These are phyloP conservation scores for Tulasnella sp. DNA, from an alignment of 768 basidiomycete species.

Conservation along the genomic window DNA sequence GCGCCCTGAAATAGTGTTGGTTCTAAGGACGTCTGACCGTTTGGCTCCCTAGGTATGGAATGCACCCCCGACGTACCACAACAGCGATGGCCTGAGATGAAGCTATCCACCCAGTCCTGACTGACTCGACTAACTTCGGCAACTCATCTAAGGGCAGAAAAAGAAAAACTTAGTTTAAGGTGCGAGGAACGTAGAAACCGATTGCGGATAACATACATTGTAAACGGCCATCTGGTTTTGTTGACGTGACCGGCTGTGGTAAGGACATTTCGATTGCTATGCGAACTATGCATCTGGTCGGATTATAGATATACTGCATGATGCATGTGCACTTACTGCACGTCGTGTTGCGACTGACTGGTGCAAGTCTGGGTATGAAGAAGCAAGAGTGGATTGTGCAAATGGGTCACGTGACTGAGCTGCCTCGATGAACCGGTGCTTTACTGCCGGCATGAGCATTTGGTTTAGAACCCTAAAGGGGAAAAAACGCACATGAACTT, in stretches of 20 bases:
- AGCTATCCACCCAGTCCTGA: not conserved
- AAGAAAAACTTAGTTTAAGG: not conserved
- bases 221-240: not conserved
- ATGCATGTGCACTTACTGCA: too few species aligned
- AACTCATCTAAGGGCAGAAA: not conserved
- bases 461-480: too few species aligned
- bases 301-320: too few species aligned
- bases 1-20: not conserved
- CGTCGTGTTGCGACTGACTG: too few species aligned
- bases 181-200: not conserved
- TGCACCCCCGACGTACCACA: not conserved
- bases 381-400: too few species aligned
- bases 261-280: not conserved
- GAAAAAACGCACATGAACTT: too few species aligned
- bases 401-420: too few species aligned
- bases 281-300: not conserved
- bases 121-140: slow-evolving; percentile 2
- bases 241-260: not conserved
- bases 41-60: not conserved
- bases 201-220: not conserved
- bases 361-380: too few species aligned
- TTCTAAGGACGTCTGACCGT: not conserved
- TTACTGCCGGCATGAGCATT: too few species aligned
- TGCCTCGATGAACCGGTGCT: too few species aligned
- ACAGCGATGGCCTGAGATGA: slow-evolving; percentile 11